Evolutionary conservation across 768 basidiomycete species (phyloP), one percentile per base, ranked within the genome.

Genomic region (Xerocomellus dryophilus): DNA sequence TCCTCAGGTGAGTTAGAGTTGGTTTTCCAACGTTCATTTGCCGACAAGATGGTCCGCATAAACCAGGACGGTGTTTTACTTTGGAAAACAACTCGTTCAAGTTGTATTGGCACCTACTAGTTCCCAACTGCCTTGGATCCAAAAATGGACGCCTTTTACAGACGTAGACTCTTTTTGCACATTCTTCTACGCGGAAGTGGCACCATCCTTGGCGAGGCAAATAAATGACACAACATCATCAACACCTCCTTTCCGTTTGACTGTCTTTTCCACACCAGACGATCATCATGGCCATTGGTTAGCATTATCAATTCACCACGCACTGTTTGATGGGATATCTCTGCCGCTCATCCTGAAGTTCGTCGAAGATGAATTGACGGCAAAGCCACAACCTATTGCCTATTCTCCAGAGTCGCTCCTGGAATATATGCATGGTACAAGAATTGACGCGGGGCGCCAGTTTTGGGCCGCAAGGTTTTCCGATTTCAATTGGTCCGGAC

Each of bases 271-370:
- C 18, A 32, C 49, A n/a, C 44, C 40, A 20, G 41, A 29, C 15
- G 17, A 43, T 15, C 31, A 25, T 14, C 34, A 42, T 5, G 31
- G 21, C 14, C 45, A 43, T 29, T 59, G 61, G 52, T 25, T 66
- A 32, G 60, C 56, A 15, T 54, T 72, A 34, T 71, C 71, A 7
- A 71, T 72, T 29, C 71, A 72, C 40, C 71, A 72, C 23, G 70
- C 69, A 3, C 50, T 72, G 7, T 72, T 68, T 53, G 71, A 72
- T 48, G 71, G 68, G 3, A 56, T 66, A 31, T 72, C 71, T 17
- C 54, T 72, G 4, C 58, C 71, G 1, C 56, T 60, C 23, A 50
- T 71, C n/a, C 54, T 72, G 40, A 66, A 63, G 23, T 59, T 63
- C 18, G 59, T 68, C 7, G 71, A 72, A 43, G 58, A 60, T 3